phyloP scores from a whole-genome alignment of 2,329 filamentous ascomycete genomes.

The Remersonia thermophila region DNA sequence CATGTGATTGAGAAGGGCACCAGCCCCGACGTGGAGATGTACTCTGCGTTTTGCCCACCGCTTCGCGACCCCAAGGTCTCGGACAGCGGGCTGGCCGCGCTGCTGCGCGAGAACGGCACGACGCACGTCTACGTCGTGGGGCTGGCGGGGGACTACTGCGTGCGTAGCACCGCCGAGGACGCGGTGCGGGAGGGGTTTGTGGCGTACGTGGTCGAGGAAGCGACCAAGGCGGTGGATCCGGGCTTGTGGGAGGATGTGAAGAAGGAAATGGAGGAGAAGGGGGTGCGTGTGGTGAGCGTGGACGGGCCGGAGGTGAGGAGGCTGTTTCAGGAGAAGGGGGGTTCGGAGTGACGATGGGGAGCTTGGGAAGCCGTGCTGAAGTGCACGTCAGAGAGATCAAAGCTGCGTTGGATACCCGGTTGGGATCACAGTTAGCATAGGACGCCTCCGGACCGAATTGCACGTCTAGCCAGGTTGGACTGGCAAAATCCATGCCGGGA shows the following conservation, averaged over 20 bases:
- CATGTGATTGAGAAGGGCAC: conserved; percentile 65
- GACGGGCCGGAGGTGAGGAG: conserved; percentile 43
- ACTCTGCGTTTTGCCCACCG: conserved; percentile 78
- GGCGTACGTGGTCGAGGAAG: conserved; percentile 68
- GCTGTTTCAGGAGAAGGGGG: conserved; percentile 25
- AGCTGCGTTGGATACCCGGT: background rate
- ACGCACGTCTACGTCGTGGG: conserved; percentile 80
- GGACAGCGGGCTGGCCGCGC: conserved; percentile 49
- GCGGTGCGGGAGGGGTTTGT: conserved; percentile 62
- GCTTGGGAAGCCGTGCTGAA: no score
- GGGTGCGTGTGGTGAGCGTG: conserved; percentile 50
- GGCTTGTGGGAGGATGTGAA: conserved; percentile 43
- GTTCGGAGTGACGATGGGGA: no score
- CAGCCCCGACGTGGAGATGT: conserved; percentile 72
- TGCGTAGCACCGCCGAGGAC: conserved; percentile 70
- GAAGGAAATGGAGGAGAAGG: conserved; percentile 40
- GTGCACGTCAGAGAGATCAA: no score
- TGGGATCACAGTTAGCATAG: no score
- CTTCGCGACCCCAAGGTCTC: conserved; percentile 50
- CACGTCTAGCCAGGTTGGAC: no score
- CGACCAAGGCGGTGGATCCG: conserved; percentile 58
- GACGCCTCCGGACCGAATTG: no score
- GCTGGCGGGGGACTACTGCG: conserved; percentile 81
- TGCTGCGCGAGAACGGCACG: conserved; percentile 44
- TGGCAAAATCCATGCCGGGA: no score